Conservation (phyloP, 306 rosid genomes). For the Canavalia gladiata region DNA sequence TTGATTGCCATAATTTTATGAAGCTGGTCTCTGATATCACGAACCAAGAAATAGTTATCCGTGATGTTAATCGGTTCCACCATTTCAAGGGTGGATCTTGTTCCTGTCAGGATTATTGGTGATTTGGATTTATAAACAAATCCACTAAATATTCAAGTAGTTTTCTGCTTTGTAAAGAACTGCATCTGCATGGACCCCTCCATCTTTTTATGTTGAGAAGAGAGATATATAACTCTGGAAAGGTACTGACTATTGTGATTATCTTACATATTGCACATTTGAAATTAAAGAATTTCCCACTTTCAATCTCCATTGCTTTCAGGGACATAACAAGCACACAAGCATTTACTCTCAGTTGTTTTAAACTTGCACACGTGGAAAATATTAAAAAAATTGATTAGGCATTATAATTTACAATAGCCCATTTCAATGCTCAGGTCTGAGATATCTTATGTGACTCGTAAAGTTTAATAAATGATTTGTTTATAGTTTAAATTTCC, state of each 20-base stretch:
- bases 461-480: too few species aligned
- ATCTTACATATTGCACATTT: neutral
- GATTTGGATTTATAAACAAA: slow-evolving; percentile 30
- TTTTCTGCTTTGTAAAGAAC: neutral
- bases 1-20: slow-evolving; percentile 56
- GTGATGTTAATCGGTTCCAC: slow-evolving; percentile 54
- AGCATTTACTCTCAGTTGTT: neutral
- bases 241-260: slow-evolving; percentile 33
- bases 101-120: slow-evolving; percentile 57
- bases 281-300: neutral
- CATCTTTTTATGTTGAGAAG: neutral
- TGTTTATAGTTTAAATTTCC: too few species aligned
- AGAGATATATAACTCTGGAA: slow-evolving; percentile 4
- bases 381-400: neutral
- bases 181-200: neutral
- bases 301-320: neutral
- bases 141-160: slow-evolving; percentile 1
- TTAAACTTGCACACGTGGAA: slow-evolving; percentile 1
- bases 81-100: slow-evolving; percentile 55
- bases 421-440: slow-evolving; percentile 15
- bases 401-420: neutral
- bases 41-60: slow-evolving; percentile 51
- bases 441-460: slow-evolving; percentile 6
- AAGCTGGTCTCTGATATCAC: slow-evolving; percentile 49
- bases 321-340: neutral